Base-by-base conservation (phyloP, 2,329 filamentous ascomycete genomes). In the Furcasterigmium sp. region DNA sequence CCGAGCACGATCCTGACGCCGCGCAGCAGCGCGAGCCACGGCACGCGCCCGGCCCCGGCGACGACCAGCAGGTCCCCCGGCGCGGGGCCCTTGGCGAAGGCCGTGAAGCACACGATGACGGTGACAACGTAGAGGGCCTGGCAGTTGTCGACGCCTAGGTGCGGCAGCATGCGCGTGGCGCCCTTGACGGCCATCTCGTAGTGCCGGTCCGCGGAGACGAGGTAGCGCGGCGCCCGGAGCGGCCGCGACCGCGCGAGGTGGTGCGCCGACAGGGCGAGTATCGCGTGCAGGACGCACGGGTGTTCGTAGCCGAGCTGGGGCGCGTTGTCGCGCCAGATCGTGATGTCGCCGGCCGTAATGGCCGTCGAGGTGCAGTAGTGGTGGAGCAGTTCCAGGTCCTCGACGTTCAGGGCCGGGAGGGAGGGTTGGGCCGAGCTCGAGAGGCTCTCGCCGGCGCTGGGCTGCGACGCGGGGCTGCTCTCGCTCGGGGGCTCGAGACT, bases 351-450 rank as follows among this genome's bases (percentile, higher is more conserved):
- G 11, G 54, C 29, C 2, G 49, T 51, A 4, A 46, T 29, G 8
- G 50, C 44, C 9, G 49, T 50, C 18, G 50, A 44, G 18, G 40
- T 49, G 39, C 55, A 47, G 41, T 52, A 57, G 39, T 55, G 46
- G 40, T 57, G 48, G 14, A 55, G 49, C 4, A 59, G 49, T 37
- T 58, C 54, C 28, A 57, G 43, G 42, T 56, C 47, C 19, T 50
- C 50, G 14, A 52, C 23, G 42, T 54, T 50, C 15, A 52, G 41
- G 6, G 34, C 15, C 21, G 43, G 15, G 4, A 29, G 21, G 8
- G 38, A 18, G 11, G 40, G 11, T 11, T 28, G 42, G 18, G 41
- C 39, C 13, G 26, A 10, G 4, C 17, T 6, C 3, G 23, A 21
- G 17, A 23, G 17, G 2, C 26, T 23, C 17, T 28, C 37, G 9